phyloP scores from a whole-genome alignment of 192 early-diverging fungal genomes.

The Backusella australiensis region DNA sequence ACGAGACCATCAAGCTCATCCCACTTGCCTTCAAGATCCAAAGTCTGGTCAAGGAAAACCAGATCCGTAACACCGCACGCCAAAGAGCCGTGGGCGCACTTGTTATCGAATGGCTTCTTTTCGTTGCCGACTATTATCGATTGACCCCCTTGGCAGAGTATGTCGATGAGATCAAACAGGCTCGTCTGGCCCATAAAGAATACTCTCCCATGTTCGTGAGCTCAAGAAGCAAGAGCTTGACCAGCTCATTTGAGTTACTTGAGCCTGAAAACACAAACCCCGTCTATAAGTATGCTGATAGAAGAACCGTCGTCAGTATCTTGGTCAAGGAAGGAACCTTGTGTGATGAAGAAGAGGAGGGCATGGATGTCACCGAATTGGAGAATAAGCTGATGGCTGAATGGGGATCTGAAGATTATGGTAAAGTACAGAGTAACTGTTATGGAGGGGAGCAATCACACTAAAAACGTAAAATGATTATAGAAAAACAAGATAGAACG shows the following conservation, averaged over 20 bases:
- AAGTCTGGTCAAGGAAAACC: background rate
- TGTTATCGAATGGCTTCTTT: conserved; percentile 9
- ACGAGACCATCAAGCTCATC: conserved; percentile 21
- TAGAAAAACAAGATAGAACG: conserved; percentile 15
- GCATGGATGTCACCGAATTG: conserved; percentile 27
- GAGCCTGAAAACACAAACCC: background rate
- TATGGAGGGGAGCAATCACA: background rate
- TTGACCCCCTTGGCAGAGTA: background rate
- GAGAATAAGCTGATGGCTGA: conserved; percentile 31
- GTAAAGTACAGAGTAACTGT: background rate
- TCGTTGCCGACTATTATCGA: background rate
- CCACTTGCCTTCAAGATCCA: conserved; percentile 29
- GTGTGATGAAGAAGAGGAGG: background rate
- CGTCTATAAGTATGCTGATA: background rate
- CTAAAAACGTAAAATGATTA: background rate
- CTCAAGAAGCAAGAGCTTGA: background rate
- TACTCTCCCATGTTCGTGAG: background rate
- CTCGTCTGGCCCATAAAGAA: background rate
- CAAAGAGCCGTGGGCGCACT: conserved; percentile 12
- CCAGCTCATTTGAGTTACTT: background rate
- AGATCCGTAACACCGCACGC: background rate
- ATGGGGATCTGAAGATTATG: conserved; percentile 15
- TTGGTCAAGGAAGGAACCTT: conserved; percentile 12
- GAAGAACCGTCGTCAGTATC: conserved; percentile 6
- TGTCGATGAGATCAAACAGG: background rate